These are phyloP conservation scores for Escallonia rubra DNA, from an alignment of 129 eudicot species.

Conservation along the genomic window DNA sequence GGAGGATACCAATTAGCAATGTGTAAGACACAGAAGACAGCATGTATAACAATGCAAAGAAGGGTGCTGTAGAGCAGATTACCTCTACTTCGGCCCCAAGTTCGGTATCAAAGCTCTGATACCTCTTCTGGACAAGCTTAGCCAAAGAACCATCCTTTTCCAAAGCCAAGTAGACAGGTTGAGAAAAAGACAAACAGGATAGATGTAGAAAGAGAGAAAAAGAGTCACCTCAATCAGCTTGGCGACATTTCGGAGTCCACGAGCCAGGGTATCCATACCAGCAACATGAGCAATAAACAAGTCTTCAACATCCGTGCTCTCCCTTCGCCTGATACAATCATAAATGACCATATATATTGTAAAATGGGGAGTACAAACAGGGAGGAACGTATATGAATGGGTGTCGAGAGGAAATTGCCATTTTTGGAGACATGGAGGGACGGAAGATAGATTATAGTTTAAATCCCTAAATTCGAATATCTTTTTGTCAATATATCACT, in stretches of 20 bases:
- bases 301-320: constrained; percentile 98
- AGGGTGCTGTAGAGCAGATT: neutral
- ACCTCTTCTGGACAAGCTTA: constrained; percentile 80
- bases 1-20: neutral
- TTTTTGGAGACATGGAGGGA: no score
- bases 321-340: constrained; percentile 65
- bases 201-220: neutral
- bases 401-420: no score
- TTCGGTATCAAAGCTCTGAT: constrained; percentile 79
- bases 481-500: no score
- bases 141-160: constrained; percentile 75
- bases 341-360: constrained; percentile 3
- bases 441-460: no score
- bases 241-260: constrained; percentile 88
- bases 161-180: neutral
- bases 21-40: neutral
- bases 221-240: constrained; percentile 65
- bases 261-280: constrained; percentile 97
- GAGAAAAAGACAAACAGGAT: neutral
- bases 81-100: constrained; percentile 84
- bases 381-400: no score
- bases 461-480: no score
- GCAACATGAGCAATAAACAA: constrained; percentile 87
- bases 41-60: neutral
- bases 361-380: neutral